Evolutionary conservation across 2,329 filamentous ascomycete genomes (phyloP).

Genomic region (Amylocarpus encephaloides): DNA sequence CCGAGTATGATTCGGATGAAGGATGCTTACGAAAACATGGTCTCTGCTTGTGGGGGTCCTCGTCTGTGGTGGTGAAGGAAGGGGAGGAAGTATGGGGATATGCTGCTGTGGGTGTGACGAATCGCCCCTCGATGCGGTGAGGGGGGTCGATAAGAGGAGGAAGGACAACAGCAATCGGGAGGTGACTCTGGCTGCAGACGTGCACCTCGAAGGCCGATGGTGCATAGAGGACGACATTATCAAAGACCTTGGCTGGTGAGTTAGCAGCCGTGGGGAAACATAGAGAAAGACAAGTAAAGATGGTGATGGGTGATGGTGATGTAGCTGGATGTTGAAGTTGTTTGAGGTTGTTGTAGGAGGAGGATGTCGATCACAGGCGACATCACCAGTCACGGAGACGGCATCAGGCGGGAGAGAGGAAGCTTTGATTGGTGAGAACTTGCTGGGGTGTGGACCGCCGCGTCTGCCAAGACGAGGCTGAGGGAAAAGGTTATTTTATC

Average conservation of each 20-base stretch:
- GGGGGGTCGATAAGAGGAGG: conserved; percentile 45
- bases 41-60: conserved; percentile 41
- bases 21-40: conserved; percentile 45
- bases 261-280: conserved; percentile 3
- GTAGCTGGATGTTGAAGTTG: not conserved
- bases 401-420: not conserved
- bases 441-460: too few relatives aligned
- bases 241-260: not conserved
- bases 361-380: not conserved
- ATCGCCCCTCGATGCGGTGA: conserved; percentile 31
- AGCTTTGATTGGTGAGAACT: not conserved
- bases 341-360: not conserved
- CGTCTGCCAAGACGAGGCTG: too few relatives aligned
- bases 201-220: conserved; percentile 33
- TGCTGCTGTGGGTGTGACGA: conserved; percentile 31
- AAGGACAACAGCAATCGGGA: conserved; percentile 34
- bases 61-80: conserved; percentile 36
- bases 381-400: conserved; percentile 1
- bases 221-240: conserved; percentile 13
- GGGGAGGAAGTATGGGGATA: conserved; percentile 24
- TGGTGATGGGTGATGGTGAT: not conserved
- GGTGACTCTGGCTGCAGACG: conserved; percentile 57
- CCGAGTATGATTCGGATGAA: not conserved
- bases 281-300: not conserved
- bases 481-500: too few relatives aligned